Base-by-base conservation (phyloP, 1,139 yeast genomes). In the Kazachstania sp. region DNA sequence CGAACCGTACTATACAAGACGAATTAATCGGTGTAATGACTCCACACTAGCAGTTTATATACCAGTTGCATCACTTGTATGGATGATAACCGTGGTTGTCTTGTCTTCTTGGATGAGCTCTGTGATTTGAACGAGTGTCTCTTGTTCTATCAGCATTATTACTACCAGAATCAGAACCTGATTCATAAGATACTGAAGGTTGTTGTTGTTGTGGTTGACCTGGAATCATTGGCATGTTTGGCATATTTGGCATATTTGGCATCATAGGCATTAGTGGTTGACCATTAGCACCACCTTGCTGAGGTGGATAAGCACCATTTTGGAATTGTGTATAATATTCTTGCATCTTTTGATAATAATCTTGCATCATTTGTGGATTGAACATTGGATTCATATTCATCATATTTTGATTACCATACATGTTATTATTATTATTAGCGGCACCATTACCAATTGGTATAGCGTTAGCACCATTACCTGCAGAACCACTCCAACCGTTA, bases 321-420 rank as follows among this genome's bases (percentile, higher is more conserved):
- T 78, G 83, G 65, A 79, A 75, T 59, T 79, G 83, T 49, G 71
- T 72, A 76, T 81, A 77, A 62, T 84, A 86, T 56, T 83, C 85
- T 66, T 83, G 90, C 87, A 86, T 81, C 63, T 83, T 77, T 66
- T 81, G 87, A 79, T 88, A 85, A 65, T 88, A 90, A 59, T 86
- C 95, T 46, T 83, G 81, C 86, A 86, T 83, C 77, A 83, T 81
- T 54, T 85, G 86, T 5, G 94, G 92, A 37, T 84, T 78, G 77
- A 83, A 81, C 59, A 81, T 58, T 48, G 36, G 38, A 20, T 36
- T 36, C 38, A 36, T 36, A 11, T 20, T 20, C 38, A 36, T 36
- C 38, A 36, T 36, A 9, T 36, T 36, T 19, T 18, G 20, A 36
- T 36, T 36, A 5, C 38, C 38, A 20, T 36, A 36, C 30, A 30